Conservation (phyloP, 2,329 filamentous ascomycete species). For the Epichloe uncinata region DNA sequence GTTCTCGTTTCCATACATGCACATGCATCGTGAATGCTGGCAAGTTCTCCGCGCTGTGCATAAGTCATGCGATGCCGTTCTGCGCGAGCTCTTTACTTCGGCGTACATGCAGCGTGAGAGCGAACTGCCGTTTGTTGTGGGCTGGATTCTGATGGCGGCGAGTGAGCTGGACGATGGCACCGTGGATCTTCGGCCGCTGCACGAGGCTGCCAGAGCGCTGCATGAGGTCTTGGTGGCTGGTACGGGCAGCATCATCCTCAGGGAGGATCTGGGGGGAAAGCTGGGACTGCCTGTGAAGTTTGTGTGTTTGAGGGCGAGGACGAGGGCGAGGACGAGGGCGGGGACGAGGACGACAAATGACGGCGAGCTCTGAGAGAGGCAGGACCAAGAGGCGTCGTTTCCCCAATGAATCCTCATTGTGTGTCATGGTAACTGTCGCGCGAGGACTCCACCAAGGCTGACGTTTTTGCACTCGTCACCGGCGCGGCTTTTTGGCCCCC, state of each 20-base stretch:
- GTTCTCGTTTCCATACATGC: conserved; percentile 24
- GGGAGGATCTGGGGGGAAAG: neutral
- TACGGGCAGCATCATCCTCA: neutral
- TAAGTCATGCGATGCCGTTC: conserved; percentile 15
- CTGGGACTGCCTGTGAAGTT: neutral
- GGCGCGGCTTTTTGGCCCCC: no score
- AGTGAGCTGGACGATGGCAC: neutral
- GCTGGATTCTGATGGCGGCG: conserved; percentile 24
- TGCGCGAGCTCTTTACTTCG: conserved; percentile 20
- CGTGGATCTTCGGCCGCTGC: neutral
- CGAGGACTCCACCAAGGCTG: no score
- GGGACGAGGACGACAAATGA: neutral
- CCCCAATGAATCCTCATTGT: no score
- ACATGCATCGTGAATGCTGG: conserved; percentile 30
- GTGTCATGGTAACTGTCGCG: no score
- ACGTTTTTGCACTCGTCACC: no score
- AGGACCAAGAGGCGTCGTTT: no score
- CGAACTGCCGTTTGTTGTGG: conserved; percentile 27
- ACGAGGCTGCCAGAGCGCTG: neutral
- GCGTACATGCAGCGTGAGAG: conserved; percentile 24
- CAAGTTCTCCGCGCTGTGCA: conserved; percentile 20
- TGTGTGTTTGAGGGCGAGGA: neutral
- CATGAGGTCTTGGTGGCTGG: neutral
- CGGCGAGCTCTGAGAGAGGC: no score
- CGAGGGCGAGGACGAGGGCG: neutral